phyloP scores from a whole-genome alignment of 257 asterid species.

The Handroanthus guayacan region DNA sequence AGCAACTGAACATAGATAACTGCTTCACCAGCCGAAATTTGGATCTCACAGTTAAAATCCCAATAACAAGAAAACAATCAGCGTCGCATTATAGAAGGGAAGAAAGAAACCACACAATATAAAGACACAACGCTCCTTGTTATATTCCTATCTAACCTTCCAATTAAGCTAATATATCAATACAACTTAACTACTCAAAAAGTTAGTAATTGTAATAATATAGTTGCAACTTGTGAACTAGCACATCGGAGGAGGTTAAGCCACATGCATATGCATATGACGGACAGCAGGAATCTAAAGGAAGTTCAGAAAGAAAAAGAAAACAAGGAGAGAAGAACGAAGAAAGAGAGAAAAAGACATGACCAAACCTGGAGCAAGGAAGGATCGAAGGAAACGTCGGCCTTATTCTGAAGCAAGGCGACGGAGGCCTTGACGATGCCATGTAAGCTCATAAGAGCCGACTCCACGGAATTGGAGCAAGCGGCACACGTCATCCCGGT shows the following conservation, averaged over 20 bases:
- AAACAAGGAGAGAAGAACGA: neutral
- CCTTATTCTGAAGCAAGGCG: constrained; percentile 79
- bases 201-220: neutral
- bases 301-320: neutral
- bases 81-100: neutral
- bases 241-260: neutral
- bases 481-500: constrained; percentile 92
- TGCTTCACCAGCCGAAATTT: neutral
- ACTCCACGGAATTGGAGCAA: constrained; percentile 79
- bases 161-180: neutral
- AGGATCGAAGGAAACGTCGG: constrained; percentile 65
- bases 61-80: neutral
- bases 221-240: neutral
- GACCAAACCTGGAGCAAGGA: constrained; percentile 55
- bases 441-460: constrained; percentile 54
- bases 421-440: constrained; percentile 78
- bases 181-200: neutral
- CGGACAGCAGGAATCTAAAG: neutral
- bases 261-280: neutral
- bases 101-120: neutral
- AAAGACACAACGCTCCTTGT: neutral
- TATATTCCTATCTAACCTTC: neutral
- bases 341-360: neutral
- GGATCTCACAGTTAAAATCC: neutral
- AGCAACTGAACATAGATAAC: neutral